phyloP scores from a whole-genome alignment of 2,329 filamentous ascomycete species.

The Botrytis hyacinthi region DNA sequence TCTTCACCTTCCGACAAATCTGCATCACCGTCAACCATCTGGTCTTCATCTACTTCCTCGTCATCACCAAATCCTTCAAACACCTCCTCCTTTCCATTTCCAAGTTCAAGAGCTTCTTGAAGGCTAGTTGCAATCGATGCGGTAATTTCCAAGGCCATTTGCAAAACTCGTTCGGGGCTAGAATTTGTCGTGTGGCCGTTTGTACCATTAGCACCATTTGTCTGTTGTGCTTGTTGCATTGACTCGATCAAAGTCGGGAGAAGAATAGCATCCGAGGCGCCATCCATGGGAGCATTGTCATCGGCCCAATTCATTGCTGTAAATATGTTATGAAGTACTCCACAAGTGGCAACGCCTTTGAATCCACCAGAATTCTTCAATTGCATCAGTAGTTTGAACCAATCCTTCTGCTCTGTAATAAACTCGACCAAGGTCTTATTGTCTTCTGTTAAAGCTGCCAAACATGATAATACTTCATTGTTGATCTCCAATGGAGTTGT shows the following conservation, averaged over 20 bases:
- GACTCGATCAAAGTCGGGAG: constrained; percentile 45
- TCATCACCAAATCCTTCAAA: constrained; percentile 43
- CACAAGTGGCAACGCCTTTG: constrained; percentile 56
- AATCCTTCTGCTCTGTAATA: constrained; percentile 51
- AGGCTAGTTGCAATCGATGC: constrained; percentile 63
- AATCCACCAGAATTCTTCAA: constrained; percentile 49
- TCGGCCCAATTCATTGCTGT: constrained; percentile 53
- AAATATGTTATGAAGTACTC: constrained; percentile 62
- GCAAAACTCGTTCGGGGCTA: constrained; percentile 35
- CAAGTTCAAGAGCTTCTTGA: constrained; percentile 50
- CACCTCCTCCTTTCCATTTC: constrained; percentile 42
- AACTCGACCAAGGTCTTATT: constrained; percentile 52
- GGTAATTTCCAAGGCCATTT: constrained; percentile 58
- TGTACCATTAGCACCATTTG: not conserved
- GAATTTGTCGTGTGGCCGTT: constrained; percentile 29
- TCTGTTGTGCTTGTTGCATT: constrained; percentile 31
- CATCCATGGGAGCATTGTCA: constrained; percentile 48
- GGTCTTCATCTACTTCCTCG: constrained; percentile 38
- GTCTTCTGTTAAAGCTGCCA: constrained; percentile 60
- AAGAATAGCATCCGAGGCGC: constrained; percentile 51
- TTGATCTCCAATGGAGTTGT: constrained; percentile 41
- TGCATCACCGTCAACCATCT: constrained; percentile 44
- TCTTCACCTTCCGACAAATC: constrained; percentile 41
- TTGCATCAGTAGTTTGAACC: constrained; percentile 50
- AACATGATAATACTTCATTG: constrained; percentile 52